Percentiles rank a stretch among this genome's conserved stretches.
Conservation (phyloP, 441 rosid genomes). For the Syzygium syzygioides region DNA sequence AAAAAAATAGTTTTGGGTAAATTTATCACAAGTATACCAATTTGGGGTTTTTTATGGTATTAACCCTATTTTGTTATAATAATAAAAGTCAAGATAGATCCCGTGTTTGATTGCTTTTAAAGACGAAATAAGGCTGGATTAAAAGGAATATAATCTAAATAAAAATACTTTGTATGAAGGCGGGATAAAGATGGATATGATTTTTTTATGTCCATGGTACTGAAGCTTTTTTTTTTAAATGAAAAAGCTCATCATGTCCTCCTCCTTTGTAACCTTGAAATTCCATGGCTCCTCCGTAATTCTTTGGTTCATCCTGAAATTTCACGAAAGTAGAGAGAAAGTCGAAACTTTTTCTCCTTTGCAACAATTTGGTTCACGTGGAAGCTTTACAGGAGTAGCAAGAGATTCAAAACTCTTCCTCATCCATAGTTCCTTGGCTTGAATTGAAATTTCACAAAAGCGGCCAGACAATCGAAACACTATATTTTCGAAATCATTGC, state of each 20-base stretch:
- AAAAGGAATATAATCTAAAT: background rate
- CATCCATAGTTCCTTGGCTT: background rate
- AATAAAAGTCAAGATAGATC: background rate
- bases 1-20: too few relatives aligned
- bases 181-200: fast-evolving
- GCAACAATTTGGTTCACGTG: background rate
- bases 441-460: background rate
- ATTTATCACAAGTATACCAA: too few relatives aligned
- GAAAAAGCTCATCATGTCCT: background rate
- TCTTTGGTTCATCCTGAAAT: background rate
- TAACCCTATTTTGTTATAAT: too few relatives aligned
- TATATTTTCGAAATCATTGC: background rate
- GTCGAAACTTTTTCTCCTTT: background rate
- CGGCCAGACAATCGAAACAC: fast-evolving
- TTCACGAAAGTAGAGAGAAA: background rate
- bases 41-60: too few relatives aligned
- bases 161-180: background rate
- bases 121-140: background rate
- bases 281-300: background rate
- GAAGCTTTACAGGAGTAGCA: background rate
- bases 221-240: background rate
- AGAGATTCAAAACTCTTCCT: background rate
- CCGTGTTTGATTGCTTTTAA: background rate
- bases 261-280: background rate
- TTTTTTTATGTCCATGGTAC: background rate